A percentile compares a stretch with the other conserved stretches of the same genome.
These are phyloP conservation scores for Xylaria sp. DNA, from an alignment of 2,329 filamentous ascomycete species.

Conservation along the genomic window DNA sequence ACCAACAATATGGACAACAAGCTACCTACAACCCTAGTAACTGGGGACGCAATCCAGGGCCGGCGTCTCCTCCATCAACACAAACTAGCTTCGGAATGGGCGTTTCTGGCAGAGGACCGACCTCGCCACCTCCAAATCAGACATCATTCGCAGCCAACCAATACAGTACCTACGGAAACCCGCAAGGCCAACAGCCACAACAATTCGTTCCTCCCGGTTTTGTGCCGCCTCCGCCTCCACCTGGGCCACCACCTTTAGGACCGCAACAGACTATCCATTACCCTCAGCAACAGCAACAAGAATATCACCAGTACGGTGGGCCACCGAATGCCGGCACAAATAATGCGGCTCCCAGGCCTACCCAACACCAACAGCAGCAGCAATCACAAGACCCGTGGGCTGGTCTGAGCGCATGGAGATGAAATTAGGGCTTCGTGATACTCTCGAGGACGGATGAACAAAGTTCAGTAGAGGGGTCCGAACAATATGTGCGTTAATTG, in stretches of 20 bases:
- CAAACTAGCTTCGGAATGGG: conserved; percentile 53
- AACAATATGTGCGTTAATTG: conserved; percentile 18
- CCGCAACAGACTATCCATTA: conserved; percentile 72
- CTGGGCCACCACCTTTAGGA: conserved; percentile 70
- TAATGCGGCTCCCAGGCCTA: conserved; percentile 47
- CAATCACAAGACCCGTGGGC: conserved; percentile 63
- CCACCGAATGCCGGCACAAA: conserved; percentile 35
- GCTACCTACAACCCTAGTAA: conserved; percentile 67
- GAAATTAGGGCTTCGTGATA: conserved; percentile 15
- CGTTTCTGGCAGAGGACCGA: conserved; percentile 51
- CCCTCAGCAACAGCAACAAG: conserved; percentile 50
- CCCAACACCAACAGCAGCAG: conserved; percentile 56
- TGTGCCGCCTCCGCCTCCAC: conserved; percentile 72
- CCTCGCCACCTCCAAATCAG: conserved; percentile 67
- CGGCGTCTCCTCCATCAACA: conserved; percentile 58
- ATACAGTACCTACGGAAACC: conserved; percentile 60
- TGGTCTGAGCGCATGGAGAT: conserved; percentile 65
- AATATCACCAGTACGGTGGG: conserved; percentile 47
- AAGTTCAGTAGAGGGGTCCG: neutral
- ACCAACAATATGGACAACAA: conserved; percentile 61
- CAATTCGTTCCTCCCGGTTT: conserved; percentile 66
- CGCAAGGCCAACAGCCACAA: conserved; percentile 55
- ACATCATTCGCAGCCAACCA: conserved; percentile 57
- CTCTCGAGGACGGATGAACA: neutral
- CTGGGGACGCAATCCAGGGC: conserved; percentile 67